Conservation (phyloP, 352 stramenopile species). For the Peronospora farinosa region DNA sequence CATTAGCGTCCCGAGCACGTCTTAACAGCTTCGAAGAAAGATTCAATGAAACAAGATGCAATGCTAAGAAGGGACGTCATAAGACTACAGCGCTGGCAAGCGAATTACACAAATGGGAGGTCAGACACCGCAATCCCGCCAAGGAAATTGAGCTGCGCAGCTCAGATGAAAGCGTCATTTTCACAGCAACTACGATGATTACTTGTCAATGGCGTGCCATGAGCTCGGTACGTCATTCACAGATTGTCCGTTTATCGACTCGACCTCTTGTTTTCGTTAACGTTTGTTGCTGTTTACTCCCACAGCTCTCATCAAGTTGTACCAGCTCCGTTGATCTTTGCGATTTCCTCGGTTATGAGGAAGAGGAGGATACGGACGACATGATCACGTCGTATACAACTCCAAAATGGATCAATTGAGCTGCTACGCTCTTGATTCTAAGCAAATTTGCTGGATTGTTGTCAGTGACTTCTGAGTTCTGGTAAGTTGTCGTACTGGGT, state of each 20-base stretch:
- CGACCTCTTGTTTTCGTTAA: background rate
- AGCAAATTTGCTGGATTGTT: background rate
- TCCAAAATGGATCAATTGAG: conserved; percentile 19
- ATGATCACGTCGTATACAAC: conserved; percentile 39
- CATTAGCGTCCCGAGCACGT: conserved; percentile 38
- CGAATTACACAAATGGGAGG: conserved; percentile 1
- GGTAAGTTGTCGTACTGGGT: background rate
- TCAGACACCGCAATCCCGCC: conserved; percentile 3
- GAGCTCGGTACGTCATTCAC: conserved; percentile 40
- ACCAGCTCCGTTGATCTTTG: conserved; percentile 38
- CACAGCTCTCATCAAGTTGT: conserved; percentile 25
- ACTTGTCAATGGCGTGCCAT: conserved; percentile 50
- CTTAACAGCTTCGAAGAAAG: conserved; percentile 31
- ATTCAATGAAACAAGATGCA: background rate
- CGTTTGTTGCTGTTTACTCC: conserved; percentile 1
- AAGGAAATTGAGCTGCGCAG: conserved; percentile 31
- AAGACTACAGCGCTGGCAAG: conserved; percentile 15
- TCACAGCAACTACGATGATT: conserved; percentile 49
- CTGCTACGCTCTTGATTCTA: background rate
- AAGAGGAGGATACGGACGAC: conserved; percentile 34
- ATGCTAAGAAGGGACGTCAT: conserved; percentile 8
- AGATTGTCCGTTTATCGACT: too few species aligned
- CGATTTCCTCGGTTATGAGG: conserved; percentile 55
- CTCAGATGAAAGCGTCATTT: conserved; percentile 50
- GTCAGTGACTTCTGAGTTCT: too few species aligned